Evolutionary conservation across 1,284 basidiomycete species (phyloP).

Genomic region (Cryptococcus hybrid): DNA sequence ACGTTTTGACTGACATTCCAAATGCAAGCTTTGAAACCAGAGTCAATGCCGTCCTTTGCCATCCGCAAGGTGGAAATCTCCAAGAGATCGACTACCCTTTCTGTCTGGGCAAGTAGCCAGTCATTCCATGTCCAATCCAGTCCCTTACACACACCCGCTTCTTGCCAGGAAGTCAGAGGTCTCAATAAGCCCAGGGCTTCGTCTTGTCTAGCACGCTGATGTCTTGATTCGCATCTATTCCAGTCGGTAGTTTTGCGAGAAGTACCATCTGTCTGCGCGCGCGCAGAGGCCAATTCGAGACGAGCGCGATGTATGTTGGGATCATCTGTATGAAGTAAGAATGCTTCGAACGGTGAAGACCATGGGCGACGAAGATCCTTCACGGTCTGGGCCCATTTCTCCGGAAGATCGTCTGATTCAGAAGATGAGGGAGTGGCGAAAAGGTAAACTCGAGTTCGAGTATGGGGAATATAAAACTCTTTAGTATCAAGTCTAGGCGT

Average conservation of each 20-base stretch:
- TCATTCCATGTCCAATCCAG: conserved; percentile 93
- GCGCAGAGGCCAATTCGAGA: conserved; percentile 67
- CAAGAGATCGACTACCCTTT: conserved; percentile 91
- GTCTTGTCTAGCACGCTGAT: conserved; percentile 81
- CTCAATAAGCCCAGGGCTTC: conserved; percentile 78
- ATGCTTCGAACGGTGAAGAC: conserved; percentile 85
- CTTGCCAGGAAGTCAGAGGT: conserved; percentile 89
- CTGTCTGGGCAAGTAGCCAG: conserved; percentile 86
- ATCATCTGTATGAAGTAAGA: conserved; percentile 86
- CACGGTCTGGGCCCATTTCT: conserved; percentile 69
- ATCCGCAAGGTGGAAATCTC: conserved; percentile 84
- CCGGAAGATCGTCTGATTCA: conserved; percentile 58
- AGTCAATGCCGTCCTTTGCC: conserved; percentile 75
- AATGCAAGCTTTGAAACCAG: conserved; percentile 86
- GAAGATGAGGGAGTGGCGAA: conserved; percentile 55
- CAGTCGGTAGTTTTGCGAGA: conserved; percentile 63
- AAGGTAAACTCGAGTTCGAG: conserved; percentile 83
- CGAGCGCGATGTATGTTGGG: conserved; percentile 85
- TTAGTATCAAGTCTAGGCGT: conserved; percentile 74
- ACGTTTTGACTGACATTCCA: conserved; percentile 99
- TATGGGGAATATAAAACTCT: conserved; percentile 91
- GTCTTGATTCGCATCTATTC: conserved; percentile 87
- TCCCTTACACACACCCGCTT: conserved; percentile 83
- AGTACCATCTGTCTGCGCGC: conserved; percentile 54
- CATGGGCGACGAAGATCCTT: conserved; percentile 73